These are phyloP conservation scores for Tolypocladium amazonense DNA, from an alignment of 2,329 filamentous ascomycete genomes.

Conservation along the genomic window DNA sequence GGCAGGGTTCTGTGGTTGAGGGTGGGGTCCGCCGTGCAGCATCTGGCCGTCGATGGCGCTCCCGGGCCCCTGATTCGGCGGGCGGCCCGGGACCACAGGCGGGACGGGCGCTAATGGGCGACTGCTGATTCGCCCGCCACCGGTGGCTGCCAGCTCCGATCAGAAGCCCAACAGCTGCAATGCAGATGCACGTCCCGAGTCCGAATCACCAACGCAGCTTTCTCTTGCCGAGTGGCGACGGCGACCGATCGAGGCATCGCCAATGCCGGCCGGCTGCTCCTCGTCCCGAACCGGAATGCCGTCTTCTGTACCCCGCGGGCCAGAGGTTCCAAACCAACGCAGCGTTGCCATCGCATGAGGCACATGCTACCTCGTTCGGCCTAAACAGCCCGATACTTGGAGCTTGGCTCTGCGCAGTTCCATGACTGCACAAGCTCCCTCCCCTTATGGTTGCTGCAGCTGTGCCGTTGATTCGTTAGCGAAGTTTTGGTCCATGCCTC, in stretches of 20 bases:
- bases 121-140: conserved; percentile 8
- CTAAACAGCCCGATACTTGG: not conserved
- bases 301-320: not conserved
- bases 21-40: not conserved
- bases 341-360: not conserved
- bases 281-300: not conserved
- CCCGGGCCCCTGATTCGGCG: conserved; percentile 5
- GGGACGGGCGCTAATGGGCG: conserved; percentile 8
- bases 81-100: conserved; percentile 1
- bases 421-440: not conserved
- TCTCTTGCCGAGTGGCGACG: not conserved
- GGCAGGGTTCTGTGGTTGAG: not conserved
- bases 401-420: not conserved
- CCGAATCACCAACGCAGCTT: not conserved
- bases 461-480: not conserved
- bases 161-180: not conserved
- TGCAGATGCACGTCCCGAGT: not conserved
- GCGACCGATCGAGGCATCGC: not conserved
- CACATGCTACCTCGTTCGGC: not conserved
- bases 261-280: not conserved
- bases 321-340: not conserved
- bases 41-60: conserved; percentile 3
- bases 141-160: no score
- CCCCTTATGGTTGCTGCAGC: not conserved
- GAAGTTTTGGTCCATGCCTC: not conserved